Conservation (phyloP, 2,329 filamentous ascomycete genomes). For the Cytospora chrysosperma region DNA sequence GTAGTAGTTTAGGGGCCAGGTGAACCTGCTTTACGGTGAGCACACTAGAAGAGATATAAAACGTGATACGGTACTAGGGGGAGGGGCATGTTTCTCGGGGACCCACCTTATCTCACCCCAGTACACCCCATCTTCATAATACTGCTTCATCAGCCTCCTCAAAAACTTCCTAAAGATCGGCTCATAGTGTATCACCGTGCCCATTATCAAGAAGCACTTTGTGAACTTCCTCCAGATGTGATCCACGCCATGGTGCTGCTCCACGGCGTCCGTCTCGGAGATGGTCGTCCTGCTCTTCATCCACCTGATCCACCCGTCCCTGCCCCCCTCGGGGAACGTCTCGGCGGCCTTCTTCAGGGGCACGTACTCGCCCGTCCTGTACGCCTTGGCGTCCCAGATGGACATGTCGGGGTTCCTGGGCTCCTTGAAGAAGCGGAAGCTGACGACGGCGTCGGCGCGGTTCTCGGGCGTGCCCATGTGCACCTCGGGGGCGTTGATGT, state of each 20-base stretch:
- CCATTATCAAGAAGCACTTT: constrained; percentile 70
- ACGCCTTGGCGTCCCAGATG: constrained; percentile 64
- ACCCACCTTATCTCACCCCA: constrained; percentile 74
- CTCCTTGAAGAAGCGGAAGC: constrained; percentile 60
- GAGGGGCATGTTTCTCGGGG: too few species aligned
- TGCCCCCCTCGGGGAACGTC: constrained; percentile 71
- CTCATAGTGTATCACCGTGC: constrained; percentile 81
- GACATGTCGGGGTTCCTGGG: constrained; percentile 39
- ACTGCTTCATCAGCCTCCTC: constrained; percentile 64
- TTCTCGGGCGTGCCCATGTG: constrained; percentile 55
- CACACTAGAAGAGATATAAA: background rate
- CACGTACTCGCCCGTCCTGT: constrained; percentile 59
- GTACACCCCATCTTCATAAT: constrained; percentile 78
- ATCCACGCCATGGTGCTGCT: constrained; percentile 80
- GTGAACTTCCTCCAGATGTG: constrained; percentile 83
- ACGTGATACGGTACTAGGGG: background rate
- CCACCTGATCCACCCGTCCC: constrained; percentile 73
- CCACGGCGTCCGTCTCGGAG: constrained; percentile 67
- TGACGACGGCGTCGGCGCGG: constrained; percentile 54
- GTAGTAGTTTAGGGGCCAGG: constrained; percentile 71
- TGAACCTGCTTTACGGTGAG: constrained; percentile 47
- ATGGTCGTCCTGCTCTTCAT: constrained; percentile 71
- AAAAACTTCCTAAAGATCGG: constrained; percentile 81
- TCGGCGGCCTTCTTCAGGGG: constrained; percentile 64
- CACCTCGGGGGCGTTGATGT: constrained; percentile 59